phyloP scores from a whole-genome alignment of 106 monocot genomes.

The Apostasia shenzhenica region DNA sequence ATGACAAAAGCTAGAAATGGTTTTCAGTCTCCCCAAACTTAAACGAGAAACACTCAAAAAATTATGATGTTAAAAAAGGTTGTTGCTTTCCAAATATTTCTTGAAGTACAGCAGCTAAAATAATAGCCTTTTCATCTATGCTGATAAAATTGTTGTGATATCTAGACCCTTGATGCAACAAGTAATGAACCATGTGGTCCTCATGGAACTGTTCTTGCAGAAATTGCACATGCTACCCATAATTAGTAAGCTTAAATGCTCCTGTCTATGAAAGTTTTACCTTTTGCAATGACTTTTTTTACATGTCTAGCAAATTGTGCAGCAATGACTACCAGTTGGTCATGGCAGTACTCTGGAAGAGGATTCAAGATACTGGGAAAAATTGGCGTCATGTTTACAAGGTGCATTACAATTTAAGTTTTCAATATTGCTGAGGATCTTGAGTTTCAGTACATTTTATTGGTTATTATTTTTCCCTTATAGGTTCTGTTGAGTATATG shows the following conservation, averaged over 20 bases:
- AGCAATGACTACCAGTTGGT: constrained; percentile 84
- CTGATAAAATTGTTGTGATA: background rate
- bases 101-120: too few relatives aligned
- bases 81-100: too few relatives aligned
- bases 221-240: constrained; percentile 74
- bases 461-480: too few relatives aligned
- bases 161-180: constrained; percentile 92
- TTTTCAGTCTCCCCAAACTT: too few relatives aligned
- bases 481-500: too few relatives aligned
- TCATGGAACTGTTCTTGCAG: constrained; percentile 75
- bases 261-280: background rate
- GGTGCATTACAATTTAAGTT: constrained; percentile 28
- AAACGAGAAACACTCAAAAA: too few relatives aligned
- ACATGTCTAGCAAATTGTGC: constrained; percentile 20
- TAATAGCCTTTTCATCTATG: background rate
- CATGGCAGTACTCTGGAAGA: constrained; percentile 89
- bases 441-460: too few relatives aligned
- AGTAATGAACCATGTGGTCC: constrained; percentile 99
- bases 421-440: too few relatives aligned
- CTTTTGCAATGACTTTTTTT: background rate
- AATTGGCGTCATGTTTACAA: constrained; percentile 99
- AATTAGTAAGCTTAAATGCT: constrained; percentile 51
- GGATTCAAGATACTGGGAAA: constrained; percentile 91
- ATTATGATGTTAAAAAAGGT: too few relatives aligned
- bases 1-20: too few relatives aligned